Base-by-base conservation (phyloP, 257 asterid species). In the Nemophila menziesii region DNA sequence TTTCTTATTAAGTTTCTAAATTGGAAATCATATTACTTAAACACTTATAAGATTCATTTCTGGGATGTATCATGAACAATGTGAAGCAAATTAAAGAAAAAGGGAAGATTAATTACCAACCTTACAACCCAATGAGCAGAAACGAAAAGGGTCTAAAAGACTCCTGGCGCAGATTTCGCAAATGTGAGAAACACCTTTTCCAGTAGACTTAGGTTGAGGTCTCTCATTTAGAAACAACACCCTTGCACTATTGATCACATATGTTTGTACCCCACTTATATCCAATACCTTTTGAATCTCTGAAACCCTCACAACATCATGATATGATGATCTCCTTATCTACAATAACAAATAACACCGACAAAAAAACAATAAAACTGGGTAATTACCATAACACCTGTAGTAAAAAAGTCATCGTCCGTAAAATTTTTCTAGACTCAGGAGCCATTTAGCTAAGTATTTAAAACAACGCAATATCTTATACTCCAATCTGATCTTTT, bases 321-420 rank as follows among this genome's bases (percentile, higher is more conserved):
- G 98, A 45, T 89, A 89, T 1, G 98, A 89, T 1, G 98, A 89
- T 70, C 95, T 54, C 75, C 98, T 66, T 75, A 89, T 89, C 95
- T 83, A 36, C 46, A 46, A 19, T 11, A 16, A 10, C 13, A 22
- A 12, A 1, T 6, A 43, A 2, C n/a, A n/a, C n/a, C n/a, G n/a
- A n/a, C 8, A 10, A n/a, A 22, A 21, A 48, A 12, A 22, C 7
- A 16, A 11, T 13, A 12, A 10, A 20, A n/a, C n/a, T n/a, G n/a
- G n/a, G n/a, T n/a, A n/a, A n/a, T n/a, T n/a, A n/a, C n/a, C n/a
- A n/a, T n/a, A n/a, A n/a, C n/a, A n/a, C n/a, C n/a, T n/a, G n/a
- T n/a, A n/a, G n/a, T n/a, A n/a, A n/a, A n/a, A n/a, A n/a, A n/a
- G n/a, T n/a, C n/a, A n/a, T n/a, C n/a, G n/a, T n/a, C n/a, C n/a